These are phyloP conservation scores for Rhodomyrtus psidioides DNA, from an alignment of 441 rosid genomes.

Conservation along the genomic window DNA sequence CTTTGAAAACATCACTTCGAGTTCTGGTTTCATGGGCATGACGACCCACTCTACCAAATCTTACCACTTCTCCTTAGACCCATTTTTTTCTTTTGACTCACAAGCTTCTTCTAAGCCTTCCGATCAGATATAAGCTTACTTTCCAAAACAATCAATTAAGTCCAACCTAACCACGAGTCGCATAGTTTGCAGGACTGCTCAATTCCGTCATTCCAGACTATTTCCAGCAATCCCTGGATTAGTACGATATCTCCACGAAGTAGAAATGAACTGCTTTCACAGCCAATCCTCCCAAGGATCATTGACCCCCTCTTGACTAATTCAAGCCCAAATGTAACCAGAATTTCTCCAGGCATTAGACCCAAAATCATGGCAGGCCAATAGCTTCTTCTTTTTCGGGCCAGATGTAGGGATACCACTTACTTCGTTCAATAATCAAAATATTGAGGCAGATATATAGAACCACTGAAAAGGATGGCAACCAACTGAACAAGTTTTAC, in stretches of 20 bases:
- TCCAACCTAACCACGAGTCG: not conserved
- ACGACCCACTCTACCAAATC: not conserved
- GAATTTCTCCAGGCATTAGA: not conserved
- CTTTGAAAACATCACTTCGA: not conserved
- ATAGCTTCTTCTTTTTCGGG: not conserved
- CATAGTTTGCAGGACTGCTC: not conserved
- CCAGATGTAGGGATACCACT: not conserved
- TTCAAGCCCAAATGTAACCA: not conserved
- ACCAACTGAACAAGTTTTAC: not conserved
- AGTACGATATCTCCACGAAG: not conserved
- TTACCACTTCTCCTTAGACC: not conserved
- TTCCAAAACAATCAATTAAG: not conserved
- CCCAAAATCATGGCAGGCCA: not conserved
- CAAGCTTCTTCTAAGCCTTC: not conserved
- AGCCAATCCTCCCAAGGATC: not conserved
- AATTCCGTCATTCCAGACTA: not conserved
- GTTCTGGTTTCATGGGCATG: not conserved
- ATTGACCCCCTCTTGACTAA: not conserved
- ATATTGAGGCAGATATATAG: rapidly evolving
- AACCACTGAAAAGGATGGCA: not conserved
- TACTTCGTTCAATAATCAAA: not conserved
- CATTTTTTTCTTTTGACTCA: not conserved
- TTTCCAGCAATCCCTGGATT: not conserved
- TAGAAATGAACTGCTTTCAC: not conserved
- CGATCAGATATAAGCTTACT: not conserved